Base-by-base conservation (phyloP, 495 filamentous ascomycete species). In the Oidiodendron maius region DNA sequence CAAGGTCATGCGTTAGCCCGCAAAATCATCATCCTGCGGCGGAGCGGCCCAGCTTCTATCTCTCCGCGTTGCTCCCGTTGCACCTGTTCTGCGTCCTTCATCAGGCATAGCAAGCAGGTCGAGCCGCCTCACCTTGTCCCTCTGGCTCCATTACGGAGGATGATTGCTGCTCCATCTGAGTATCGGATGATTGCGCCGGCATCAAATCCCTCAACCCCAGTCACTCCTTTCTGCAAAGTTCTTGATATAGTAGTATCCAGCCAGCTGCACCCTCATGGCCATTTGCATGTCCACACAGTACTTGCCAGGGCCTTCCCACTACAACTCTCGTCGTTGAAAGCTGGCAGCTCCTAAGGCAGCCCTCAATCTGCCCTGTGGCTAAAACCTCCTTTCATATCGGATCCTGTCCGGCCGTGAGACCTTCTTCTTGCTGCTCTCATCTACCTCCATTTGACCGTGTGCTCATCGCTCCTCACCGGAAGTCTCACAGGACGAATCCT, bases 1-100 rank as follows among this genome's bases (percentile, higher is more conserved):
- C 48, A 59, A 53, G 51, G 56, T 47, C 46, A 48, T 59, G 56
- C 52, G 56, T 52, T 49, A 48, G 53, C 52, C 56, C 52, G 56
- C 56, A 55, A 44, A 37, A 46, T 24, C 18, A 44, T 48, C 23
- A 28, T 37, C 45, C 18, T 52, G 44, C 52, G 40, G 36, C 20
- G 46, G 30, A 35, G 3, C n/a, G 32, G 32, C 52, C 56, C 48
- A 55, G 40, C 52, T 45, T 52, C 52, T 51, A 59, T 59, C 56
- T 53, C 40, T 50, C 48, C 52, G 37, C 46, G n/a, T 30, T 12
- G 25, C 41, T 49, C 51, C 52, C 26, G 55, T 51, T 24, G n/a
- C 23, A 44, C 28, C 20, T n/a, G 32, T 38, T 32, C 41, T 40
- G 40, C 24, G 17, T 22, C 40, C 54, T 50, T 45, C 49, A 44